Evolutionary conservation across 2,329 filamentous ascomycete genomes (phyloP).

Genomic region (Pseudogymnoascus sp.): DNA sequence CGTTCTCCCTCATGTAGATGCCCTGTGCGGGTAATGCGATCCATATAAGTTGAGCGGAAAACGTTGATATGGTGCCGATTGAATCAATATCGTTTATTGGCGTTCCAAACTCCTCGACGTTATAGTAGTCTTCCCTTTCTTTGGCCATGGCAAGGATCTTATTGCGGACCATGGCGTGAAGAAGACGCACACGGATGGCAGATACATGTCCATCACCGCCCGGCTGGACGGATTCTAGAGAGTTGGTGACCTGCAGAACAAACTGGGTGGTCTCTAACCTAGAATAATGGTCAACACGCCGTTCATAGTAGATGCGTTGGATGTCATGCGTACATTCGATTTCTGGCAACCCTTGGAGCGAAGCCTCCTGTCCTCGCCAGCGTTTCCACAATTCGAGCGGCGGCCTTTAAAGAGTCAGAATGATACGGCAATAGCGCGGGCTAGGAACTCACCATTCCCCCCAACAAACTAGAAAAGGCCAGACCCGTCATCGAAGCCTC

Average conservation of each 20-base stretch:
- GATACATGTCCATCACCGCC: constrained; percentile 54
- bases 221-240: constrained; percentile 49
- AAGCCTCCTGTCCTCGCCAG: constrained; percentile 60
- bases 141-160: constrained; percentile 51
- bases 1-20: constrained; percentile 47
- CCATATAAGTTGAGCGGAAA: constrained; percentile 55
- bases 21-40: constrained; percentile 56
- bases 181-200: constrained; percentile 54
- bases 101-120: constrained; percentile 48
- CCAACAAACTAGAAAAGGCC: constrained; percentile 32
- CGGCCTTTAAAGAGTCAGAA: constrained; percentile 30
- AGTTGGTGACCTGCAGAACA: constrained; percentile 50
- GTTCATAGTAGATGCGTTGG: not conserved
- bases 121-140: constrained; percentile 50
- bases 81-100: constrained; percentile 60
- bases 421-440: not conserved
- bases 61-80: constrained; percentile 55
- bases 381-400: constrained; percentile 53
- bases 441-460: constrained; percentile 21
- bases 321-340: constrained; percentile 29
- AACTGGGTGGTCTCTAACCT: constrained; percentile 36
- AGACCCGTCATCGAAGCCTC: constrained; percentile 49
- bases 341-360: constrained; percentile 49
- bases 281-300: constrained; percentile 24
- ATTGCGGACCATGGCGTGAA: constrained; percentile 56